Conservation (phyloP, 192 early-diverging fungal species). For the Rhizophagus sp. region DNA sequence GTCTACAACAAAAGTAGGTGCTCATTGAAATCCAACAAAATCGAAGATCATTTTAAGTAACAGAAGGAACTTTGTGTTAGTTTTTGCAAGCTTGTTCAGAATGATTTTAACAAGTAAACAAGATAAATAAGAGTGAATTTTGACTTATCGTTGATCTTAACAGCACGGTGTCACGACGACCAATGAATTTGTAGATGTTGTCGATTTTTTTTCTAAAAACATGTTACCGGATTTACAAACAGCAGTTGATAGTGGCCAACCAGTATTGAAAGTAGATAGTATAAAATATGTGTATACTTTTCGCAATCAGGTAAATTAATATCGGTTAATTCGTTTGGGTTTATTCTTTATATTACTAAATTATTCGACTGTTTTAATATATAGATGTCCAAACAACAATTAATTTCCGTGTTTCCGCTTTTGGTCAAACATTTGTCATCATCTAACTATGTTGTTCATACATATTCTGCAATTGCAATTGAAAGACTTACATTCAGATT, state of each 20-base stretch:
- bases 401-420: slow-evolving; percentile 73
- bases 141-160: slow-evolving; percentile 18
- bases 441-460: slow-evolving; percentile 80
- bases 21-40: not conserved
- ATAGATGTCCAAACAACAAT: slow-evolving; percentile 76
- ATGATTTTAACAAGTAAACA: not conserved
- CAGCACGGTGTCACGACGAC: slow-evolving; percentile 81
- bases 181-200: slow-evolving; percentile 80
- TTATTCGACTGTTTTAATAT: not conserved
- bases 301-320: slow-evolving; percentile 71
- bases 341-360: not conserved
- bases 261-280: slow-evolving; percentile 91
- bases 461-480: slow-evolving; percentile 89
- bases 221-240: slow-evolving; percentile 83
- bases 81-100: not conserved
- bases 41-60: not conserved
- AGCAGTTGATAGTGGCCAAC: slow-evolving; percentile 59
- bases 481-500: slow-evolving; percentile 89
- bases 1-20: slow-evolving; percentile 63
- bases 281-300: slow-evolving; percentile 95
- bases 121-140: not conserved
- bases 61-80: not conserved
- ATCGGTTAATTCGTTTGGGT: not conserved
- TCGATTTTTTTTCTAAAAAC: slow-evolving; percentile 81
- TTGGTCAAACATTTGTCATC: slow-evolving; percentile 82